phyloP scores from a whole-genome alignment of 176 grass and related monocot species.

The Zea mays region DNA sequence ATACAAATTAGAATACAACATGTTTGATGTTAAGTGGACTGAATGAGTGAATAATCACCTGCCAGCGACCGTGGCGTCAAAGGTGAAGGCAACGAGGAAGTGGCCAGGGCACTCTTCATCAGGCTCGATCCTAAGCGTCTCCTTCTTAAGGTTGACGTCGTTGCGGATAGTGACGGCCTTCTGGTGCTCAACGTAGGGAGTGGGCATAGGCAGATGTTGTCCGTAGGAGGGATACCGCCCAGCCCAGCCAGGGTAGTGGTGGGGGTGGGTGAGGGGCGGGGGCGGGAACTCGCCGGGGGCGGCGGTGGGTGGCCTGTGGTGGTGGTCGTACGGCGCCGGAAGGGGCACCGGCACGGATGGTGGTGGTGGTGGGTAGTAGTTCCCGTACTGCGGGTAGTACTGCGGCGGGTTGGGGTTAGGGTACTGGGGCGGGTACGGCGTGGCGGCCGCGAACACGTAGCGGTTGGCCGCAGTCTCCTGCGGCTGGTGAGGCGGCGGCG shows the following conservation, averaged over 20 bases:
- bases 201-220: slow-evolving; percentile 48
- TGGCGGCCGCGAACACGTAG: slow-evolving; percentile 92
- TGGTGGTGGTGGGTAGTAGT: slow-evolving; percentile 64
- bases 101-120: slow-evolving; percentile 58
- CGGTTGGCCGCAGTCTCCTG: slow-evolving; percentile 58
- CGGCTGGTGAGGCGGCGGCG: slow-evolving; percentile 40
- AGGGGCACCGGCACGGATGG: slow-evolving; percentile 63
- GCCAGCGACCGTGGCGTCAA: slow-evolving; percentile 81
- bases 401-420: slow-evolving; percentile 75
- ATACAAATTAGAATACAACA: slow-evolving; percentile 2
- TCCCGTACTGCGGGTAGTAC: slow-evolving; percentile 75
- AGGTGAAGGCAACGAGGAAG: slow-evolving; percentile 85
- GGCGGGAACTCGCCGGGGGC: slow-evolving; percentile 41
- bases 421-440: slow-evolving; percentile 82
- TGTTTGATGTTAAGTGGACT: not conserved
- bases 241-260: slow-evolving; percentile 61
- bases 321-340: slow-evolving; percentile 78
- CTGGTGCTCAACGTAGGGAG: slow-evolving; percentile 90
- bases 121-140: slow-evolving; percentile 79
- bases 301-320: slow-evolving; percentile 49
- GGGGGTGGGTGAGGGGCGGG: slow-evolving; percentile 26
- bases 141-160: slow-evolving; percentile 96
- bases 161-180: slow-evolving; percentile 91
- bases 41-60: slow-evolving; percentile 54
- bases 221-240: slow-evolving; percentile 57